Conservation (phyloP, 768 basidiomycete species). For the Trametopsis cervina region DNA sequence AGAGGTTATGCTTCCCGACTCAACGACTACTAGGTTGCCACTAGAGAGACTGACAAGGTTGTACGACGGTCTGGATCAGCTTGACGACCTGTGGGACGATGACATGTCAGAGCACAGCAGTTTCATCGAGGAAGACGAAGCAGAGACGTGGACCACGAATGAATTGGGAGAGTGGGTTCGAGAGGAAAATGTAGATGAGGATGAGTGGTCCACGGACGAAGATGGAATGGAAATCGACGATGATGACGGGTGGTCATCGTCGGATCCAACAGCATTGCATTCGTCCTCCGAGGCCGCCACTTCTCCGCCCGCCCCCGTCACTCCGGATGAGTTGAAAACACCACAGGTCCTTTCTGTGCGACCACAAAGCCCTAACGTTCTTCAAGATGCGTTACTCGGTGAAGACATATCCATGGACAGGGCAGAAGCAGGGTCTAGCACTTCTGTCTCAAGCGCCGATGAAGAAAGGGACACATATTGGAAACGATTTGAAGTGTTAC, state of each 20-base stretch:
- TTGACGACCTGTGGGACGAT: constrained; percentile 60
- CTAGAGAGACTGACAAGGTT: constrained; percentile 67
- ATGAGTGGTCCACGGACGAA: constrained; percentile 28
- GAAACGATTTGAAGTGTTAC: constrained; percentile 77
- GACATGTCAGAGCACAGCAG: constrained; percentile 27
- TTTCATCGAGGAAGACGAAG: constrained; percentile 29
- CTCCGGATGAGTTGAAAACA: neutral
- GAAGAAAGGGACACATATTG: constrained; percentile 43
- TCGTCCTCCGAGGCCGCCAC: neutral
- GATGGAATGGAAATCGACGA: constrained; percentile 35
- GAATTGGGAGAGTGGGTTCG: constrained; percentile 31
- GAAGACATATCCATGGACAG: neutral
- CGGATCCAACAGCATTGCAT: constrained; percentile 13
- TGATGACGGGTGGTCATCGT: constrained; percentile 24
- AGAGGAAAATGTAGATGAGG: constrained; percentile 19
- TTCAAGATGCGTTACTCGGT: constrained; percentile 3
- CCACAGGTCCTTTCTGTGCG: neutral
- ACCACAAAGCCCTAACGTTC: neutral
- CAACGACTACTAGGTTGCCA: constrained; percentile 41
- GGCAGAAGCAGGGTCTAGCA: neutral
- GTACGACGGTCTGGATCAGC: constrained; percentile 76
- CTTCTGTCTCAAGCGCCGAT: neutral
- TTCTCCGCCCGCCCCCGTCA: neutral
- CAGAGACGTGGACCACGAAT: constrained; percentile 34
- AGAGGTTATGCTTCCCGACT: constrained; percentile 65